phyloP scores from a whole-genome alignment of 257 asterid genomes.

The Gentiana macrophylla region DNA sequence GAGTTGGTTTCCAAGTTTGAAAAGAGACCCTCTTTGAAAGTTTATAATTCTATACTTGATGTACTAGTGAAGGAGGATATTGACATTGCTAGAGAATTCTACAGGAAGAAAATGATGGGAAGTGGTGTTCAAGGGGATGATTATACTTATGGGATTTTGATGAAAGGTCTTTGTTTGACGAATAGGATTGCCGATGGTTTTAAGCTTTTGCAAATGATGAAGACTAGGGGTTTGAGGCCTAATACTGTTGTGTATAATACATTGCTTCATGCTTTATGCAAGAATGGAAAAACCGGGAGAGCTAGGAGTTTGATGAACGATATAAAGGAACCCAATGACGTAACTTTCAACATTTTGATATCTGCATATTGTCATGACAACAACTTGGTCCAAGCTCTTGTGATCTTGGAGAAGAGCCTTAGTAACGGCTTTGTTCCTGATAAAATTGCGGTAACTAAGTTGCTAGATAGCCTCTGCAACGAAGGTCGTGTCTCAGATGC shows the following conservation, averaged over 20 bases:
- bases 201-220: constrained; percentile 71
- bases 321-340: constrained; percentile 51
- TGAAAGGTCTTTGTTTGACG: constrained; percentile 92
- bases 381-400: constrained; percentile 60
- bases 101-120: constrained; percentile 68
- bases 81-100: constrained; percentile 79
- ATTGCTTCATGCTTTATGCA: constrained; percentile 64
- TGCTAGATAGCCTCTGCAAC: constrained; percentile 42
- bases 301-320: constrained; percentile 77
- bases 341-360: constrained; percentile 62
- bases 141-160: constrained; percentile 75
- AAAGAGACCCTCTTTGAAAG: constrained; percentile 56
- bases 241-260: constrained; percentile 69
- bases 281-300: constrained; percentile 75
- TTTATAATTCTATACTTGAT: constrained; percentile 79
- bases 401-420: constrained; percentile 72
- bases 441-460: constrained; percentile 56
- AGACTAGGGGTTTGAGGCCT: constrained; percentile 35
- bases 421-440: constrained; percentile 56
- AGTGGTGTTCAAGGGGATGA: constrained; percentile 62
- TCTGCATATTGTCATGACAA: constrained; percentile 69
- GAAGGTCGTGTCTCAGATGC: constrained; percentile 56
- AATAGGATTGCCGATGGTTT: constrained; percentile 83
- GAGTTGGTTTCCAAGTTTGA: constrained; percentile 50
- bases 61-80: constrained; percentile 79